phyloP scores from a whole-genome alignment of 495 filamentous ascomycete genomes.

The Penicillium roqueforti region DNA sequence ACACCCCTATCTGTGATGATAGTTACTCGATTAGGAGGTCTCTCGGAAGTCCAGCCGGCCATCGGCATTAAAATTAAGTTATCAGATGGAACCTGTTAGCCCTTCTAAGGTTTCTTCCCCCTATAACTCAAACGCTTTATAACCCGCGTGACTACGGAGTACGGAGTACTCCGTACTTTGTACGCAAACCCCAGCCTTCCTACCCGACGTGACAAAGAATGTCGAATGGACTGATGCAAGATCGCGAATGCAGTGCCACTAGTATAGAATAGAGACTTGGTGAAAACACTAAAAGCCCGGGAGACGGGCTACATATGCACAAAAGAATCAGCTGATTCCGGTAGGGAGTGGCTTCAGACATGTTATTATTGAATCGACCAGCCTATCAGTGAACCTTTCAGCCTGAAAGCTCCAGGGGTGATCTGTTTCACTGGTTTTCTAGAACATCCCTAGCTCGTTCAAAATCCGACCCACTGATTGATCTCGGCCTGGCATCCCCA shows the following conservation, averaged over 20 bases:
- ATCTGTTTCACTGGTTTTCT: slow-evolving; percentile 3
- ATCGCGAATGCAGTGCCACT: not conserved
- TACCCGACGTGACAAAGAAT: not conserved
- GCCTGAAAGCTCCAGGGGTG: not conserved
- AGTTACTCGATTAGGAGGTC: not conserved
- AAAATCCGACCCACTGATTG: slow-evolving; percentile 8
- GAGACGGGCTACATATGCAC: not conserved
- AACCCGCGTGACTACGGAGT: too few species aligned
- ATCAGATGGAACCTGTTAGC: slow-evolving; percentile 14
- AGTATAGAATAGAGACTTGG: not conserved
- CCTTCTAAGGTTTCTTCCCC: not conserved
- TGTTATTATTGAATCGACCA: not conserved
- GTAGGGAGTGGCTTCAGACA: not conserved
- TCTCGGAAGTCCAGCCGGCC: not conserved
- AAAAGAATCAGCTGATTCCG: not conserved
- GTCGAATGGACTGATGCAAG: not conserved
- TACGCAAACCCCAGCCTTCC: not conserved
- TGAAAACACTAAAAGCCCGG: not conserved
- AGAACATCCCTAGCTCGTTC: slow-evolving; percentile 1
- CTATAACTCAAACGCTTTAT: not conserved
- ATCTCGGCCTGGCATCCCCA: slow-evolving; percentile 3
- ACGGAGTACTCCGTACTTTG: not conserved
- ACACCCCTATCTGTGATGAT: not conserved
- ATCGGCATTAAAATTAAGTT: slow-evolving; percentile 11
- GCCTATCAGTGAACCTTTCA: not conserved